Conservation (phyloP, 1,284 basidiomycete genomes). For the Rugosomyces carneus region DNA sequence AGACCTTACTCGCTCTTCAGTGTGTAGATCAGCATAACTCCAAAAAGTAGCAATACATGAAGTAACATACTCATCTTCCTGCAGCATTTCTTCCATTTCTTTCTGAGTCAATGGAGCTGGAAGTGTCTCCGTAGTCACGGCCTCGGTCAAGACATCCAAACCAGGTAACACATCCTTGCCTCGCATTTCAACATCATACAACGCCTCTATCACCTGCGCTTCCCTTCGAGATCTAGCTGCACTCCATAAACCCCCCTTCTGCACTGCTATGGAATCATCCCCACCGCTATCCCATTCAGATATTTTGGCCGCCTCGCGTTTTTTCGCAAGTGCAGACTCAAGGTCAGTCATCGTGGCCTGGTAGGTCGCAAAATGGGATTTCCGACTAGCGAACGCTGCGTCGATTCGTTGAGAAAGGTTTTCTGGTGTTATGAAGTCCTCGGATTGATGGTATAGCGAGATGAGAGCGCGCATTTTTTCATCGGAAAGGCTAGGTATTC, state of each 20-base stretch:
- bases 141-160: slow-evolving; percentile 51
- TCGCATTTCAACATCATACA: slow-evolving; percentile 50
- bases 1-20: neutral
- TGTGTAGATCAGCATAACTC: neutral
- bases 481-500: slow-evolving; percentile 36
- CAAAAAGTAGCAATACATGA: neutral
- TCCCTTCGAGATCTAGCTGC: slow-evolving; percentile 32
- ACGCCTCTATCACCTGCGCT: slow-evolving; percentile 43
- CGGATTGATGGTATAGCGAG: slow-evolving; percentile 65
- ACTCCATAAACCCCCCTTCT: slow-evolving; percentile 25
- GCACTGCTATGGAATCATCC: neutral
- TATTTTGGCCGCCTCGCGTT: slow-evolving; percentile 34
- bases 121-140: slow-evolving; percentile 25
- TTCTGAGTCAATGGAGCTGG: slow-evolving; percentile 22
- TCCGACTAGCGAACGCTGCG: slow-evolving; percentile 39
- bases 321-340: slow-evolving; percentile 19
- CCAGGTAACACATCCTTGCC: slow-evolving; percentile 39
- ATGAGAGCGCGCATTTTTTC: slow-evolving; percentile 66
- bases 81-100: slow-evolving; percentile 10
- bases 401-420: slow-evolving; percentile 61
- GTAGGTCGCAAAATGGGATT: neutral
- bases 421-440: slow-evolving; percentile 61
- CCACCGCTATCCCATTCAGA: slow-evolving; percentile 32
- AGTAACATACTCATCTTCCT: neutral
- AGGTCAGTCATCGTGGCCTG: slow-evolving; percentile 20